Percentiles rank a stretch among this genome's conserved stretches.
These are phyloP conservation scores for Leishmania guyanensis DNA, from an alignment of 208 protist genomes.

Conservation along the genomic window DNA sequence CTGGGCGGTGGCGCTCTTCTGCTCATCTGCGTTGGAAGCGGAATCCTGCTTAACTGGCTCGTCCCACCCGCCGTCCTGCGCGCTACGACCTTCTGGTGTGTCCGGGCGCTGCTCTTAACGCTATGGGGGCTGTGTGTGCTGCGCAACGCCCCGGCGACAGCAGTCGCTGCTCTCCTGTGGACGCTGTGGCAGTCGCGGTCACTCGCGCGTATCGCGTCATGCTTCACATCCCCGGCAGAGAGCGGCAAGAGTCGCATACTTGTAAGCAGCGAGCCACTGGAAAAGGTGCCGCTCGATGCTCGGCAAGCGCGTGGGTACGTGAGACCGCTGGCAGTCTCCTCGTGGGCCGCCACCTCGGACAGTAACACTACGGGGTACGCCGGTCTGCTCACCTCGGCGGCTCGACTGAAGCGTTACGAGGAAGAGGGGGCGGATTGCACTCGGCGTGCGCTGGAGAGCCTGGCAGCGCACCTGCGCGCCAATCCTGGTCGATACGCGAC, in stretches of 20 bases:
- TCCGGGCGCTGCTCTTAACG: slow-evolving; percentile 21
- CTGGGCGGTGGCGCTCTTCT: background rate
- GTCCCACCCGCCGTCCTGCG: slow-evolving; percentile 37
- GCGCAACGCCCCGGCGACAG: slow-evolving; percentile 55
- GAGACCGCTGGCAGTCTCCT: slow-evolving; percentile 19
- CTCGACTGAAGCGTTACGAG: slow-evolving; percentile 48
- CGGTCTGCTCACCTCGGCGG: slow-evolving; percentile 2
- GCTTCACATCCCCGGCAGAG: background rate
- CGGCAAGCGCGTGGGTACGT: slow-evolving; percentile 24
- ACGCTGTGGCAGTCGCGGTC: background rate
- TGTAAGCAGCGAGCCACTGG: background rate
- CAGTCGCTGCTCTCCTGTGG: slow-evolving; percentile 7
- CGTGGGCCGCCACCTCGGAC: background rate
- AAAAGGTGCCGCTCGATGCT: slow-evolving; percentile 20
- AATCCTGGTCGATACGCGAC: slow-evolving; percentile 50
- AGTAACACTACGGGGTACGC: slow-evolving; percentile 5
- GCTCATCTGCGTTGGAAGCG: slow-evolving; percentile 17
- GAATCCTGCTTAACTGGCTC: slow-evolving; percentile 33
- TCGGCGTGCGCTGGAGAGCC: slow-evolving; percentile 50
- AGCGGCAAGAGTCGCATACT: background rate
- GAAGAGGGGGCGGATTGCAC: slow-evolving; percentile 55
- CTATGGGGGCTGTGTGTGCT: slow-evolving; percentile 24
- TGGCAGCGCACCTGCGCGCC: slow-evolving; percentile 51
- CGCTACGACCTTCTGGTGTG: slow-evolving; percentile 30
- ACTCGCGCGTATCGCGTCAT: background rate